These are phyloP conservation scores for Amauroascus niger DNA, from an alignment of 2,329 filamentous ascomycete species.

Conservation along the genomic window DNA sequence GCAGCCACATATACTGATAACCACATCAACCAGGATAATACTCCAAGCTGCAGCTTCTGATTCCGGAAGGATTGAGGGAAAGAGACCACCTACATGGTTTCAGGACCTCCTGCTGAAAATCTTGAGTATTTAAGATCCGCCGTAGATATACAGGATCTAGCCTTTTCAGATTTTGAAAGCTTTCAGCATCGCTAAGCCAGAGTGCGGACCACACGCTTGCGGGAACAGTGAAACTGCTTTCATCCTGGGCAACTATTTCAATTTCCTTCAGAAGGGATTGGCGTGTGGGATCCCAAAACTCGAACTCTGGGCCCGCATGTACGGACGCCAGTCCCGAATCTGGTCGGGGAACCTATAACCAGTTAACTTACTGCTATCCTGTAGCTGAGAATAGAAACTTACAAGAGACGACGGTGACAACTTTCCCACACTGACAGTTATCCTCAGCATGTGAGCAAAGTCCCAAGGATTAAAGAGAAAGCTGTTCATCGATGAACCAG, in stretches of 20 bases:
- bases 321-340: no score
- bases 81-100: slow-evolving; percentile 1
- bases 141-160: neutral
- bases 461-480: neutral
- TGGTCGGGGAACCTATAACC: neutral
- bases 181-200: neutral
- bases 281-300: neutral
- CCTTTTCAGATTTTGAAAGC: neutral
- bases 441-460: neutral
- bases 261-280: neutral
- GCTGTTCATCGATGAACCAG: neutral
- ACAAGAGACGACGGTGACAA: no score
- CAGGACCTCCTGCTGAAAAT: neutral
- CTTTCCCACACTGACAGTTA: neutral
- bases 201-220: neutral
- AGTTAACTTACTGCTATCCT: neutral
- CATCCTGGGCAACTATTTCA: neutral
- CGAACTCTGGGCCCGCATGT: neutral
- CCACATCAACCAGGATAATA: no score
- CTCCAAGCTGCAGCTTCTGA: no score
- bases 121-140: neutral
- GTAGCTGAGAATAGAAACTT: neutral
- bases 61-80: neutral
- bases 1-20: no score
- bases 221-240: neutral